A percentile compares a stretch with the other conserved stretches of the same genome.
phyloP scores from a whole-genome alignment of 768 basidiomycete genomes.

The Postia placenta region DNA sequence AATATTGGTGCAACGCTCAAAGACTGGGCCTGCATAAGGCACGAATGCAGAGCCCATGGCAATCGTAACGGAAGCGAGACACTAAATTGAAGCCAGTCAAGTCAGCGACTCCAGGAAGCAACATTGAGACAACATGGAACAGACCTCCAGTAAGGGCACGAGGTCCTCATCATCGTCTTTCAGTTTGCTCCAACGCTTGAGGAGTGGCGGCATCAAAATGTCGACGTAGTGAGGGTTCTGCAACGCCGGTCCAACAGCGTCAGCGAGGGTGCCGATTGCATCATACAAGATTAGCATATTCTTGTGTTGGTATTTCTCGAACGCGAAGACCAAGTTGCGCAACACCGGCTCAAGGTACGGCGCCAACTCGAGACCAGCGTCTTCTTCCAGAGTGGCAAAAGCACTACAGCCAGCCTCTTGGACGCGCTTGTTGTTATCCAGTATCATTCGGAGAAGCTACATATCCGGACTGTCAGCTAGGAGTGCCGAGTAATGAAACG shows the following conservation, averaged over 20 bases:
- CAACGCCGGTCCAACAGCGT: conserved; percentile 87
- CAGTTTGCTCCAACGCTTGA: conserved; percentile 83
- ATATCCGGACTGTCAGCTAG: conserved; percentile 2
- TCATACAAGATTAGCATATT: conserved; percentile 98
- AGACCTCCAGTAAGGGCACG: conserved; percentile 91
- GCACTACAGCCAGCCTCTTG: conserved; percentile 99
- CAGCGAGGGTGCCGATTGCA: conserved; percentile 96
- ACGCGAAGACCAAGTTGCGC: conserved; percentile 91
- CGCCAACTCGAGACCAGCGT: conserved; percentile 83
- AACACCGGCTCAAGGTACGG: conserved; percentile 95
- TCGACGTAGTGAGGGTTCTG: conserved; percentile 85
- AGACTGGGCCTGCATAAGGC: conserved; percentile 86
- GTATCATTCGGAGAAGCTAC: conserved; percentile 94
- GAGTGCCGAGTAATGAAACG: too few relatives aligned
- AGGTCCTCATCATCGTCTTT: conserved; percentile 89
- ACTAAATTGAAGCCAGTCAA: conserved; percentile 46
- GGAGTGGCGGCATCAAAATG: conserved; percentile 93
- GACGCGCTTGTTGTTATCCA: conserved; percentile 97
- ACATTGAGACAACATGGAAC: too few relatives aligned
- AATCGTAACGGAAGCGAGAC: conserved; percentile 95
- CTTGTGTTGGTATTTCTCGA: conserved; percentile 98
- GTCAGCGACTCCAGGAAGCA: neutral
- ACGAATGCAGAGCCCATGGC: conserved; percentile 88
- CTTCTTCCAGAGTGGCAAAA: conserved; percentile 97
- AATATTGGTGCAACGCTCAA: conserved; percentile 83